Conservation (phyloP, 2,329 filamentous ascomycete species). For the Botryotinia convoluta region DNA sequence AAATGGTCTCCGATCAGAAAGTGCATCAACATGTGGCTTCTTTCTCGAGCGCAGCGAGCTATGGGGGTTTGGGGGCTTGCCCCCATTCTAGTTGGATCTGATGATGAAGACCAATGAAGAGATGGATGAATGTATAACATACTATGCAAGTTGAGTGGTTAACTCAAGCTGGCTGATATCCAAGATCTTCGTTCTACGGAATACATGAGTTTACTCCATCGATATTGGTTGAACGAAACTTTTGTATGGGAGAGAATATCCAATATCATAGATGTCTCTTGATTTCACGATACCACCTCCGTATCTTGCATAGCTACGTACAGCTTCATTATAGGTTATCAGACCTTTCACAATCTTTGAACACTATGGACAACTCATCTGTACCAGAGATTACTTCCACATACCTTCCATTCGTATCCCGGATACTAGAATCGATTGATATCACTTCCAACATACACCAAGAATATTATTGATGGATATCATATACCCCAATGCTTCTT, state of each 20-base stretch:
- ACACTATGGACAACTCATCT: background rate
- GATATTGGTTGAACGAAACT: background rate
- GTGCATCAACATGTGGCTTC: background rate
- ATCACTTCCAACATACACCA: background rate
- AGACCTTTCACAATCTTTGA: background rate
- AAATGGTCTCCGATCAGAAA: background rate
- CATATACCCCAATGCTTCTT: background rate
- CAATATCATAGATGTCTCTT: background rate
- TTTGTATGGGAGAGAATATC: background rate
- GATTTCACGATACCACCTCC: background rate
- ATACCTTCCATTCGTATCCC: background rate
- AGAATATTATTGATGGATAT: background rate
- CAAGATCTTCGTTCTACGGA: background rate
- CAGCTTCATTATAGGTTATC: background rate
- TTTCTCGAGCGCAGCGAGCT: constrained; percentile 2
- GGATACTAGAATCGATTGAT: background rate
- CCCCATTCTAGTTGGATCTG: background rate
- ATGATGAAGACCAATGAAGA: background rate
- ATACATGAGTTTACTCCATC: background rate
- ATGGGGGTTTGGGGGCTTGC: background rate
- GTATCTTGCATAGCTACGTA: constrained; percentile 6
- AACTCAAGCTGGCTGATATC: background rate
- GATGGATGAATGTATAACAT: background rate
- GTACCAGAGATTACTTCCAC: background rate
- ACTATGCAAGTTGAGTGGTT: background rate